A percentile compares a stretch with the other conserved stretches of the same genome.
These are phyloP conservation scores for Kodamaea sp. DNA, from an alignment of 1,139 yeast species.

Conservation along the genomic window DNA sequence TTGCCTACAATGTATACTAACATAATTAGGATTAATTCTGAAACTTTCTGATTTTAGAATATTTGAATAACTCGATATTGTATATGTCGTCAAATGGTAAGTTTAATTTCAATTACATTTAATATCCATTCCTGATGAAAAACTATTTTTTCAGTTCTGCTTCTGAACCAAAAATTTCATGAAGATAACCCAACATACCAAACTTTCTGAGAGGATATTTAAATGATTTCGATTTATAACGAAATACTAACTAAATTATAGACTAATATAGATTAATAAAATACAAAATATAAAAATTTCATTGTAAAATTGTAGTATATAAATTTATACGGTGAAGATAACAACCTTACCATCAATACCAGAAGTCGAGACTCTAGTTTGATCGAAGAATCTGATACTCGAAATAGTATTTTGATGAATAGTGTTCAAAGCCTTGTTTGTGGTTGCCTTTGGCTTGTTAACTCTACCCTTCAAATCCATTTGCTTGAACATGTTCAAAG, in stretches of 20 bases:
- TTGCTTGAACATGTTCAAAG: slow-evolving; percentile 92
- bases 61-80: slow-evolving; percentile 6
- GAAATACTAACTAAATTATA: no score
- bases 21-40: background rate
- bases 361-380: slow-evolving; percentile 38
- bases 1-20: slow-evolving; percentile 4
- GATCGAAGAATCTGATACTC: slow-evolving; percentile 62
- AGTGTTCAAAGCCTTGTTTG: slow-evolving; percentile 57
- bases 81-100: background rate
- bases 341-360: slow-evolving; percentile 91
- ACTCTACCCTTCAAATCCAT: slow-evolving; percentile 90
- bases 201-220: slow-evolving; percentile 17
- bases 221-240: background rate
- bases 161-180: slow-evolving; percentile 66
- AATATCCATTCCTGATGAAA: slow-evolving; percentile 50
- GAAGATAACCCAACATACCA: slow-evolving; percentile 64
- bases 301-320: no score
- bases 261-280: no score
- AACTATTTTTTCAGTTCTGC: slow-evolving; percentile 74
- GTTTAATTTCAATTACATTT: slow-evolving; percentile 2
- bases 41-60: slow-evolving; percentile 5
- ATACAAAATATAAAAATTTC: no score
- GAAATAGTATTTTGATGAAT: slow-evolving; percentile 91
- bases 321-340: slow-evolving; percentile 36
- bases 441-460: slow-evolving; percentile 36